phyloP scores from a whole-genome alignment of 345 rosid species.

The Eutrema yunnanense region DNA sequence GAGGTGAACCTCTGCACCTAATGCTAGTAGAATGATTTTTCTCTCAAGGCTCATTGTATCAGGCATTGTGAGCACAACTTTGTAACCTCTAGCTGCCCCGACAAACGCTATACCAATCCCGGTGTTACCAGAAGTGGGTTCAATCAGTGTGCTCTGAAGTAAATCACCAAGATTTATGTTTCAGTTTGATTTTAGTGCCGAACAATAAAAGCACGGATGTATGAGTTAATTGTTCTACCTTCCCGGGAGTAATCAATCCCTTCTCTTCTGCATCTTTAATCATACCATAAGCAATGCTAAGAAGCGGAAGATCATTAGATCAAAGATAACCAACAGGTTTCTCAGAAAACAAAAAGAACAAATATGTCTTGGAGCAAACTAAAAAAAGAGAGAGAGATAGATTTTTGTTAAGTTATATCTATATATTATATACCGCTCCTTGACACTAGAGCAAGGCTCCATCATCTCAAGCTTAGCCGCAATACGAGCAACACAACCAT shows the following conservation, averaged over 20 bases:
- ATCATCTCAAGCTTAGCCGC: conserved; percentile 63
- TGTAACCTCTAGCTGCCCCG: conserved; percentile 67
- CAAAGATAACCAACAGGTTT: not conserved
- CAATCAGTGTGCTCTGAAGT: conserved; percentile 44
- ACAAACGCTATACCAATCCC: conserved; percentile 72
- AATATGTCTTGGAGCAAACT: not conserved
- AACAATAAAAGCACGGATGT: not conserved
- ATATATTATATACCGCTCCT: conserved; percentile 35
- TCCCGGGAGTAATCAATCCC: conserved; percentile 49
- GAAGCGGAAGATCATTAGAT: not conserved
- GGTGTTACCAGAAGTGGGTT: conserved; percentile 68
- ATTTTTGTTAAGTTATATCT: not conserved
- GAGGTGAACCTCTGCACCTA: conserved; percentile 66
- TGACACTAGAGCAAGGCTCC: conserved; percentile 48
- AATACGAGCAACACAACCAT: conserved; percentile 52
- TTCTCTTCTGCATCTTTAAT: conserved; percentile 61
- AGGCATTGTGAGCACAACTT: conserved; percentile 54
- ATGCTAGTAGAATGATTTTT: conserved; percentile 52
- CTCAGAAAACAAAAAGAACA: not conserved
- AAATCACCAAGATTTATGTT: not conserved
- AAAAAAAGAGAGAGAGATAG: not conserved
- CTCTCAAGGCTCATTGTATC: conserved; percentile 52
- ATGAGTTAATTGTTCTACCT: conserved; percentile 25
- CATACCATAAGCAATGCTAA: conserved; percentile 52
- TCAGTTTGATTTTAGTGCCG: not conserved